Base-by-base conservation (phyloP, 2,329 filamentous ascomycete species). In the Nannizziopsis barbatae region DNA sequence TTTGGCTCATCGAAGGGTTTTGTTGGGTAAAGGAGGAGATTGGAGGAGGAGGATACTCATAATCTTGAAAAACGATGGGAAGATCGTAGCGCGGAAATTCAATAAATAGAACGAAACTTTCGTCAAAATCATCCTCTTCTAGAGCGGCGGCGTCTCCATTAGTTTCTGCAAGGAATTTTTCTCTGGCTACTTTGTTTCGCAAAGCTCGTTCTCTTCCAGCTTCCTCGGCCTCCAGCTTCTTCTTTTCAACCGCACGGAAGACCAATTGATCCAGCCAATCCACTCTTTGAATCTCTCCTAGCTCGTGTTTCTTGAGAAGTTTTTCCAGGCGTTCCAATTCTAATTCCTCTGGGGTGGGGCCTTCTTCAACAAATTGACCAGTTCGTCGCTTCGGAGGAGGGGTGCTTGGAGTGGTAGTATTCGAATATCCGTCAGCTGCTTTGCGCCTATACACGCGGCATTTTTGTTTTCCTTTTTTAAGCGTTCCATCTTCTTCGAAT, bases 231-330 rank as follows among this genome's bases (percentile, higher is more conserved):
- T 81, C 75, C 2, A 80, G 62, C 17, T 82, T 79, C 50, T 80
- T 75, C 67, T 85, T 92, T 68, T 95, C 90, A 51, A 94, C 82
- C 45, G 84, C 84, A 36, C 90, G 81, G 63, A 94, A 98, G 2
- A 95, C 89, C 57, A 96, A 76, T 60, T 92, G 86, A 64, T 98
- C 92, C 38, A 98, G 76, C 93, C 92, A 98, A 58, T 93, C 86
- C 42, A 95, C 84, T 12, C 88, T 80, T 0, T 86, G 81, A 20
- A 98, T 90, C 63, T 98, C 92, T 14, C 88, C 89, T 84, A 95
- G 93, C 62, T 98, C 93, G 61, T 96, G 92, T 67, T 95, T 94
- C 68, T 98, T 98, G 62, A 98, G 84, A 17, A 96, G 67, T 47
- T 80, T 83, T 61, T 96, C 89, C 56, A 98, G 76, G 14, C 92